phyloP scores from a whole-genome alignment of 495 filamentous ascomycete species.

The Aspergillus egyptiacus region DNA sequence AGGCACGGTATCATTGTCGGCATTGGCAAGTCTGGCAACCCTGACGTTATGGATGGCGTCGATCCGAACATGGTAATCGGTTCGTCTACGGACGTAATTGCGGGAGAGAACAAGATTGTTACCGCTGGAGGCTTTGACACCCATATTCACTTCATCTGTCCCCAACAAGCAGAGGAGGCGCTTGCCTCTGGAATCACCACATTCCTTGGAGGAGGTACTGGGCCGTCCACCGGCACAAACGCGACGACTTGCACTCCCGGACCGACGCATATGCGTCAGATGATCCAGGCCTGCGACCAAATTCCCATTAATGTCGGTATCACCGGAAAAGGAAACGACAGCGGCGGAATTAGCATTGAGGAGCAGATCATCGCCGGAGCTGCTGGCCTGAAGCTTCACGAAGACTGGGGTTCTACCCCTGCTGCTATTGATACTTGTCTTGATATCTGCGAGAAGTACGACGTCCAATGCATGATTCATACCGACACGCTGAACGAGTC shows the following conservation, averaged over 20 bases:
- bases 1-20: conserved; percentile 82
- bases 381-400: conserved; percentile 90
- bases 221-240: conserved; percentile 91
- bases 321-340: conserved; percentile 95
- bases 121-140: conserved; percentile 90
- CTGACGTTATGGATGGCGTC: conserved; percentile 92
- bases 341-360: conserved; percentile 58
- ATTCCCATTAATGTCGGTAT: conserved; percentile 92
- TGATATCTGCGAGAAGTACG: conserved; percentile 78
- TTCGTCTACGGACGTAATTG: conserved; percentile 90
- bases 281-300: conserved; percentile 84
- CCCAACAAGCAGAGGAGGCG: conserved; percentile 85
- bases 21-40: conserved; percentile 95
- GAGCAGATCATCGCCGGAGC: conserved; percentile 82
- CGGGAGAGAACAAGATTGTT: conserved; percentile 86
- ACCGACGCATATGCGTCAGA: conserved; percentile 75
- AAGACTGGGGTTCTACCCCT: conserved; percentile 95
- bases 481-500: conserved; percentile 98
- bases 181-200: conserved; percentile 87
- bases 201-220: conserved; percentile 87
- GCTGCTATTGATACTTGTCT: conserved; percentile 91
- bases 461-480: conserved; percentile 94
- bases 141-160: conserved; percentile 96
- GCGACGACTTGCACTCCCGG: conserved; percentile 95
- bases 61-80: conserved; percentile 75